phyloP scores from a whole-genome alignment of 2,329 filamentous ascomycete species.

The Fusarium keratoplasticum region DNA sequence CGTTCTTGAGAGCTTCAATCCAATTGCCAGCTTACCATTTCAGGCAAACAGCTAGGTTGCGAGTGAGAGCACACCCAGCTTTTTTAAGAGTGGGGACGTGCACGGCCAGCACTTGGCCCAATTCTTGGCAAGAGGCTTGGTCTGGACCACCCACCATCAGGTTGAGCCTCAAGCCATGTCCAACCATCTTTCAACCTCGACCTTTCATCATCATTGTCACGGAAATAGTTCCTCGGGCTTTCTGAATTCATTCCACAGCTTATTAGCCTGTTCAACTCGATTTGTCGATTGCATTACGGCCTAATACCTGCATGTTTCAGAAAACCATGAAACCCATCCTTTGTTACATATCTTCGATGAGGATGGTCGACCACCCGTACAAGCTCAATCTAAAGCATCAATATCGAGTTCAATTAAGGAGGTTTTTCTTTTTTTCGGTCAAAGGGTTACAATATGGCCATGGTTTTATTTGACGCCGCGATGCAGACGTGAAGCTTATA shows the following conservation, averaged over 20 bases:
- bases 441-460: background rate
- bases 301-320: background rate
- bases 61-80: background rate
- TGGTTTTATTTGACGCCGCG: background rate
- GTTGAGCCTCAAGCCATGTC: slow-evolving; percentile 12
- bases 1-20: background rate
- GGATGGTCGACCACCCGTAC: background rate
- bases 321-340: background rate
- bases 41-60: background rate
- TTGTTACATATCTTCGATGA: background rate
- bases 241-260: background rate
- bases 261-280: background rate
- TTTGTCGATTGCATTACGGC: background rate
- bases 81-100: slow-evolving; percentile 11
- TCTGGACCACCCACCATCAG: slow-evolving; percentile 5
- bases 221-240: background rate
- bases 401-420: background rate
- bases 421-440: background rate
- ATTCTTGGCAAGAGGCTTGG: slow-evolving; percentile 24
- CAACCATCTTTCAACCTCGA: slow-evolving; percentile 7
- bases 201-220: background rate
- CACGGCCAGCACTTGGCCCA: slow-evolving; percentile 11
- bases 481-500: background rate
- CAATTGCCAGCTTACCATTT: background rate
- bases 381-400: background rate